Base-by-base conservation (phyloP, 371 early-diverging fungal genomes). In the Dichotomocladium elegans region DNA sequence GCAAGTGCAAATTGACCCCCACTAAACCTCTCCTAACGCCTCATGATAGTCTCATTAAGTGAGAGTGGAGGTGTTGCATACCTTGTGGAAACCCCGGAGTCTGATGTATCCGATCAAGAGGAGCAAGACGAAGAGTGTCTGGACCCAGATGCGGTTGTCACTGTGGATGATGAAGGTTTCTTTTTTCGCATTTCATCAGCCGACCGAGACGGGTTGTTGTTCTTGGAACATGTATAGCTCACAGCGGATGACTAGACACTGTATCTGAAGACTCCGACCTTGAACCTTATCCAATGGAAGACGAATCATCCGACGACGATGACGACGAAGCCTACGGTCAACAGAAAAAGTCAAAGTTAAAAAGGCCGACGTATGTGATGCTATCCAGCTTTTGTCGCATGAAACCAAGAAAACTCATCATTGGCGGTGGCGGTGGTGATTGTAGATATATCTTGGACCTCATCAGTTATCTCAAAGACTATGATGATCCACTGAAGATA, bases 241-340 rank as follows among this genome's bases (percentile, higher is more conserved):
- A 14, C 4, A 37, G 37, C n/a, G 5, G n/a, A n/a, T n/a, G n/a
- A n/a, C n/a, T n/a, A n/a, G 19, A 40, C 3, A 30, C 55, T 4
- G 51, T 51, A 2, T 47, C 57, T 1, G 65, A 64, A 0, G 78
- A 70, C 5, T 67, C 71, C n/a, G 78, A 74, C 29, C 51, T 74
- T n/a, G 61, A 72, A 35, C 68, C 78, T 0, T 77, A 77, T 55
- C 58, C 60, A 5, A 77, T 77, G 74, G 74, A 74, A 26, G 68
- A 70, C 34, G 78, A 77, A 46, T 74, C 78, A 10, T 71, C 73
- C 12, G 76, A 75, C 15, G 76, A 75, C 24, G 60, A n/a, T 21
- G 34, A 45, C 33, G 33, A 26, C 19, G 50, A 24, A 7, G 51
- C 33, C 1, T 35, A 37, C 31, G 31, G 34, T 1, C 49, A 45